These are phyloP conservation scores for Paraconiothyrium brasiliense DNA, from an alignment of 2,329 filamentous ascomycete species.

Conservation along the genomic window DNA sequence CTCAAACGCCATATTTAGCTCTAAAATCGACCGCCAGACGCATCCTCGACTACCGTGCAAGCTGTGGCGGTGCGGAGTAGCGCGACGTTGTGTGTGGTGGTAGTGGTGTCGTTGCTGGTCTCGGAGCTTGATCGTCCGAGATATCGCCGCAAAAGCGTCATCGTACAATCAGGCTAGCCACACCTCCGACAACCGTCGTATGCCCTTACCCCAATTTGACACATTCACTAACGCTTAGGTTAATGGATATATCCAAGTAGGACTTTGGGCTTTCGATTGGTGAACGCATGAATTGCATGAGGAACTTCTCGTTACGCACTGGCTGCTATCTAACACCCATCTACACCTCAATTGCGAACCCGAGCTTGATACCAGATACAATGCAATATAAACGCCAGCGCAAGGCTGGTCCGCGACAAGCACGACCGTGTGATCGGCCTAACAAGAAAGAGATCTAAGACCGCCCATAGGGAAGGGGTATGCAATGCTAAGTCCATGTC, in stretches of 20 bases:
- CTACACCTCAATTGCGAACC: no score
- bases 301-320: no score
- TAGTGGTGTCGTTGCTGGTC: background rate
- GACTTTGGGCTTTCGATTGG: no score
- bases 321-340: no score
- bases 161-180: background rate
- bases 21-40: conserved; percentile 45
- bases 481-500: conserved; percentile 7
- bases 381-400: no score
- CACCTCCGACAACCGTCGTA: background rate
- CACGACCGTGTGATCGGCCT: no score
- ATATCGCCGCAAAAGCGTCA: background rate
- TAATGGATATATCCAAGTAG: no score
- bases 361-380: no score
- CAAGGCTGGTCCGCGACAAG: no score
- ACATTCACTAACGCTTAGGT: no score
- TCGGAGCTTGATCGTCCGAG: background rate
- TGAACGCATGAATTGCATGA: no score
- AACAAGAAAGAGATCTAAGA: background rate
- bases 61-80: conserved; percentile 26
- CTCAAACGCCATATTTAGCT: conserved; percentile 71
- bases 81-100: conserved; percentile 2
- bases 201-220: no score
- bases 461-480: background rate
- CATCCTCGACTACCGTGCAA: conserved; percentile 45